Evolutionary conservation across 305 asterid species (phyloP), one percentile per base, ranked within the genome.

Genomic region (Fraxinus nigra): DNA sequence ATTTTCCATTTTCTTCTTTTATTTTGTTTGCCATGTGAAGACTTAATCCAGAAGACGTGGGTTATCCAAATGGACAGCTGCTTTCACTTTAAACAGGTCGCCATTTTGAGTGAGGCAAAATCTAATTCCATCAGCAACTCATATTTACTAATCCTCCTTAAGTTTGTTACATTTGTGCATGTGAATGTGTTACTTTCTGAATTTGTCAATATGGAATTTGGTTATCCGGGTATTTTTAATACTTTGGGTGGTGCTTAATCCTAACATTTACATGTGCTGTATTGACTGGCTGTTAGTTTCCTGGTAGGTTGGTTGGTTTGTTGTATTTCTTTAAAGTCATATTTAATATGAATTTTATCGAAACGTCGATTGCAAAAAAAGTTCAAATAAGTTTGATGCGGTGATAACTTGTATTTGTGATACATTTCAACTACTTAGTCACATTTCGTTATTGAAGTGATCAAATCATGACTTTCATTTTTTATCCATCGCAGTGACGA

Each of bases 21-120:
- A 35, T 77, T 72, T 85, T 32, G 72, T 77, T 80, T 70, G 75
- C 43, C n/a, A 72, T 74, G 78, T 83, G 78, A 80, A 70, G 34
- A 18, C 74, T 5, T 4, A 86, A 70, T 81, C 33, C 51, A 72
- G 22, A 83, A 20, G 34, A 28, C 73, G 43, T 67, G 22, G 48
- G 22, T 79, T 74, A 30, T 14, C 46, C 61, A 51, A 1, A 7
- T 63, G 72, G 34, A 63, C 34, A 63, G 72, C 72, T 16, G 65
- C 65, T 10, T 78, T 54, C 13, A 16, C 48, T 61, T 82, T 20
- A 83, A 79, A 26, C 22, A 40, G 70, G 78, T 79, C 37, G 65
- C 40, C 51, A 65, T 65, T 73, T 54, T 80, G 81, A 43, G 79
- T 26, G 14, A 67, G 51, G 65, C 46, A 75, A 79, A 65, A 63